phyloP scores from a whole-genome alignment of 768 basidiomycete species.

The Termitomyces sp. region DNA sequence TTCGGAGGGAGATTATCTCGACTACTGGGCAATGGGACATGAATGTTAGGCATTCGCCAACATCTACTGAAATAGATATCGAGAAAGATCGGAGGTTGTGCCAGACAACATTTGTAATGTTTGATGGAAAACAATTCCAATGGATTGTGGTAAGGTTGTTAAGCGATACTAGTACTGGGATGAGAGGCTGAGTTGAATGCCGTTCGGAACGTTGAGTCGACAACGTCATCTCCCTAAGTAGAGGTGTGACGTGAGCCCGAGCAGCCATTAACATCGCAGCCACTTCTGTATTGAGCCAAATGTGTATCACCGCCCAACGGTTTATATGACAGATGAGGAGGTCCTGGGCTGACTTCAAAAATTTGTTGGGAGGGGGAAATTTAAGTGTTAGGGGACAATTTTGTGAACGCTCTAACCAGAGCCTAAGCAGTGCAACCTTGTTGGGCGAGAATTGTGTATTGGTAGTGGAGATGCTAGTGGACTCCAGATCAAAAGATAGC shows the following conservation, averaged over 20 bases:
- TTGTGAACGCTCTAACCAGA: not conserved
- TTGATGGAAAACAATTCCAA: not conserved
- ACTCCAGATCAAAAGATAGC: no score
- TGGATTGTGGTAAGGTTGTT: not conserved
- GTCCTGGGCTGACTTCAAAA: not conserved
- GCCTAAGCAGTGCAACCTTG: not conserved
- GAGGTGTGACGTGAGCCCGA: not conserved
- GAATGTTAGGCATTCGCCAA: no score
- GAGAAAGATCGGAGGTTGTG: not conserved
- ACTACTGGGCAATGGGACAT: no score
- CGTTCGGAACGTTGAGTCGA: no score
- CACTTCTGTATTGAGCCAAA: not conserved
- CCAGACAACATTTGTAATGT: not conserved
- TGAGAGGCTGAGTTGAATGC: not conserved
- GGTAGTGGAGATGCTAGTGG: no score
- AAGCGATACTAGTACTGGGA: not conserved
- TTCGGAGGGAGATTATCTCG: no score
- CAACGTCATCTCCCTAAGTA: not conserved
- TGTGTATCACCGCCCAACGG: not conserved
- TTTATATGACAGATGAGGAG: not conserved
- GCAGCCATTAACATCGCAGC: not conserved
- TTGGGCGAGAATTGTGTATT: not conserved
- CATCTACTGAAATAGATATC: no score
- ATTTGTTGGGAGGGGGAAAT: not conserved
- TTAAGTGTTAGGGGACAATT: not conserved